Evolutionary conservation across 1,284 basidiomycete species (phyloP), one percentile per base, ranked within the genome.

Genomic region (Rugosomyces carneus): DNA sequence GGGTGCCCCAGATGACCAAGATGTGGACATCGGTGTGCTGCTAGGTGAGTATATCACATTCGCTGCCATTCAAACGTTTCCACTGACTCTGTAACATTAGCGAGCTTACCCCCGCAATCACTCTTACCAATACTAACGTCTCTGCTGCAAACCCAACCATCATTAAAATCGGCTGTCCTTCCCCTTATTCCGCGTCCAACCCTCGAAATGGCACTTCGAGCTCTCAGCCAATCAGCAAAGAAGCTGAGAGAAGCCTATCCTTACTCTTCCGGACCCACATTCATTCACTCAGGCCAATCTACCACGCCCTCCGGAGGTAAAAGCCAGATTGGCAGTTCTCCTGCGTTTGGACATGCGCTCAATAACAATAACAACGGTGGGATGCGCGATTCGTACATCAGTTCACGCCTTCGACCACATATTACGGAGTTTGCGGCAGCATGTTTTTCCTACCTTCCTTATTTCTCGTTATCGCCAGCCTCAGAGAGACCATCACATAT

Each of bases 361-460:
- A 58, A 51, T 52, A 57, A 42, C 41, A 47, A 53, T 15, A 59
- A 56, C n/a, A 60, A 60, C 46, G 58, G 69, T 36, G 75, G 76
- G 35, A 90, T 89, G 85, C 80, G 87, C 49, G 82, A 88, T 44
- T 78, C 80, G 5, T 90, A 90, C 60, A 73, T 90, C 53, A 63
- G 80, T 26, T 84, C 80, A 15, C 75, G 87, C 47, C 68, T 90
- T n/a, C 74, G 80, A 44, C 81, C 84, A 16, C 80, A 82, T 59
- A 79, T 89, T 43, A 67, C 73, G 42, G 86, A 89, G 42, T 90
- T 88, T 53, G 78, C 83, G 24, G 75, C 86, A 2, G 76, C 82
- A 13, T 84, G 77, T 60, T 73, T 78, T 57, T 82, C 88, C 6
- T 90, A 89, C 58, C 76, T 90, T 39, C 85, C 85, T 1, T 90